Conservation (phyloP, 2,329 filamentous ascomycete species). For the Aspergillus tubingensis region DNA sequence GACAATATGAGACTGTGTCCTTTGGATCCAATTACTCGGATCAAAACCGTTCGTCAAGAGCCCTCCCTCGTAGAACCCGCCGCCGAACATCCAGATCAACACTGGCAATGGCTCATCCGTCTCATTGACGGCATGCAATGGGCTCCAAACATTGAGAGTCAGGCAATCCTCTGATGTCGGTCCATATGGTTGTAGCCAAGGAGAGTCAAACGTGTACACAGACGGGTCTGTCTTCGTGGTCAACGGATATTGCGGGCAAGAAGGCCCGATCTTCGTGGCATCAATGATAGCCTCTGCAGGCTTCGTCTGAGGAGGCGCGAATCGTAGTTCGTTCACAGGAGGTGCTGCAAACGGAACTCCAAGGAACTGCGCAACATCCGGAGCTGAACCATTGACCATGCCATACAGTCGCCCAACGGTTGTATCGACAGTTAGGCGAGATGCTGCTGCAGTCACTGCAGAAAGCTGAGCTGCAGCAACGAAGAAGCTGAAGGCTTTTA, state of each 20-base stretch:
- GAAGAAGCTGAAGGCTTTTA: neutral
- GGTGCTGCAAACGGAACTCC: conserved; percentile 1
- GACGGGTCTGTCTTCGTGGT: neutral
- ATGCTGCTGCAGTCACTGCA: neutral
- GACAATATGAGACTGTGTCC: neutral
- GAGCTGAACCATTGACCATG: conserved; percentile 3
- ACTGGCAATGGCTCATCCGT: neutral
- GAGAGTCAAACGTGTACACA: conserved; percentile 1
- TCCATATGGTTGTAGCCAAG: conserved; percentile 4
- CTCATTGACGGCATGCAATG: neutral
- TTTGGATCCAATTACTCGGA: neutral
- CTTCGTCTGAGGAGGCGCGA: neutral
- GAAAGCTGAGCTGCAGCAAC: neutral
- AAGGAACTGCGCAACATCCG: conserved; percentile 1
- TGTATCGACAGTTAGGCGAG: neutral
- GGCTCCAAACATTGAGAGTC: conserved; percentile 1
- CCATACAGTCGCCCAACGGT: neutral
- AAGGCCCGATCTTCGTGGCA: neutral
- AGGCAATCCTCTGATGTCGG: neutral
- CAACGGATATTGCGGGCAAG: conserved; percentile 1
- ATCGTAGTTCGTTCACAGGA: neutral
- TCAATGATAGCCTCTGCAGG: neutral
- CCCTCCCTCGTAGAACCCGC: neutral
- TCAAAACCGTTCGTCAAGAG: neutral
- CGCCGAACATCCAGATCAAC: neutral